Conservation (phyloP, 257 asterid species). For the Capsicum baccatum region DNA sequence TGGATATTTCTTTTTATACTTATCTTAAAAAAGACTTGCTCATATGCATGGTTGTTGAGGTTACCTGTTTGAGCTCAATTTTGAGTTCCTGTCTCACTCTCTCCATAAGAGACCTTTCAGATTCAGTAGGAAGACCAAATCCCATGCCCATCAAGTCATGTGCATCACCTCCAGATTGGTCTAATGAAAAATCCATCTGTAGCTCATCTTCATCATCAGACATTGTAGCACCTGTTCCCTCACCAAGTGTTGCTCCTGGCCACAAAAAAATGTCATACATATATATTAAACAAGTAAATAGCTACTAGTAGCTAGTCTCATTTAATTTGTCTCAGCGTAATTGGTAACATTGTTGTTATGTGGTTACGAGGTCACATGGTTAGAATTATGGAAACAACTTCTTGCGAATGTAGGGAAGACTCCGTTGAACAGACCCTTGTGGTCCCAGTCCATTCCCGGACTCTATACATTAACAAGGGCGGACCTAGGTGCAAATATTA, state of each 20-base stretch:
- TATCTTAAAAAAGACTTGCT: not conserved
- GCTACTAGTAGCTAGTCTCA: no score
- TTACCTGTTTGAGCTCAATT: conserved; percentile 91
- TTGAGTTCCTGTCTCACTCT: conserved; percentile 95
- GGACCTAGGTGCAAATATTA: no score
- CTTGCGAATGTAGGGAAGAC: no score
- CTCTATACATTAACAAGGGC: no score
- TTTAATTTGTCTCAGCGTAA: no score
- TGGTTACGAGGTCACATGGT: no score
- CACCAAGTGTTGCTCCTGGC: conserved; percentile 73
- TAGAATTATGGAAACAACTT: no score
- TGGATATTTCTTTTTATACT: no score
- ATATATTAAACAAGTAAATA: no score
- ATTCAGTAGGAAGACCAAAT: conserved; percentile 93
- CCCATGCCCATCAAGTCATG: conserved; percentile 94
- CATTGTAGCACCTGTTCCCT: conserved; percentile 92
- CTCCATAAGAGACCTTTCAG: conserved; percentile 94
- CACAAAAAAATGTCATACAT: not conserved
- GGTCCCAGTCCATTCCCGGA: no score
- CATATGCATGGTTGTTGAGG: not conserved
- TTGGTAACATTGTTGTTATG: no score
- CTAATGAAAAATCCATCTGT: conserved; percentile 76
- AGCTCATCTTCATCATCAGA: conserved; percentile 91
- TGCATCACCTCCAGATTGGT: conserved; percentile 69
- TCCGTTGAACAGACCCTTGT: no score